Evolutionary conservation across 768 basidiomycete genomes (phyloP).

Genomic region (Termitomyces sp.): DNA sequence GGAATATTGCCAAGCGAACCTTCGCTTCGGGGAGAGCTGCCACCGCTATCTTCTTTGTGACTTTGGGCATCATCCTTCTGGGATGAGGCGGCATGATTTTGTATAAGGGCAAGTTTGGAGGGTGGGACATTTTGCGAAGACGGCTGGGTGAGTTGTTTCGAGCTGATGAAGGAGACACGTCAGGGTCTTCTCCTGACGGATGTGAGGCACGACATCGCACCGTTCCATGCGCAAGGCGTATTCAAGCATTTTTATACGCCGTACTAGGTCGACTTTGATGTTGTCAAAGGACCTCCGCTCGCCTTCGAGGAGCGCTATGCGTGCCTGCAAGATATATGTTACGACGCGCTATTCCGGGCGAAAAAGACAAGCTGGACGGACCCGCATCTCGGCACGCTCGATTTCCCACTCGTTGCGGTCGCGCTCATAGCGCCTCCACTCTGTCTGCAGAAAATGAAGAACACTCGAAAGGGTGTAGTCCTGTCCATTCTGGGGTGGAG

Average conservation of each 20-base stretch:
- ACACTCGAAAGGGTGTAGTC: slow-evolving; percentile 93
- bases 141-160: slow-evolving; percentile 72
- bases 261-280: slow-evolving; percentile 90
- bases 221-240: slow-evolving; percentile 95
- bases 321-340: slow-evolving; percentile 53
- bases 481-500: slow-evolving; percentile 82
- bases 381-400: slow-evolving; percentile 98
- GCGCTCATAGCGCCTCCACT: slow-evolving; percentile 96
- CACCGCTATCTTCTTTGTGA: slow-evolving; percentile 75
- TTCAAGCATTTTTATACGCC: slow-evolving; percentile 98
- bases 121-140: slow-evolving; percentile 55
- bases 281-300: slow-evolving; percentile 97
- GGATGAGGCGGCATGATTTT: slow-evolving; percentile 44
- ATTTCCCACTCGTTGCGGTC: slow-evolving; percentile 99
- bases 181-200: slow-evolving; percentile 20
- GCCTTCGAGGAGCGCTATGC: slow-evolving; percentile 95
- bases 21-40: slow-evolving; percentile 83
- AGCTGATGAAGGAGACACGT: slow-evolving; percentile 45
- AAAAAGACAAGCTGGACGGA: slow-evolving; percentile 36
- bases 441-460: slow-evolving; percentile 95
- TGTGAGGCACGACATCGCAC: slow-evolving; percentile 40
- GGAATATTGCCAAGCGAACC: slow-evolving; percentile 33
- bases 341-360: slow-evolving; percentile 22
- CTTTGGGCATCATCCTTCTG: slow-evolving; percentile 71
- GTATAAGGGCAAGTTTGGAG: slow-evolving; percentile 59